Evolutionary conservation across 1,284 basidiomycete genomes (phyloP).

Genomic region (Termitomyces sp.): DNA sequence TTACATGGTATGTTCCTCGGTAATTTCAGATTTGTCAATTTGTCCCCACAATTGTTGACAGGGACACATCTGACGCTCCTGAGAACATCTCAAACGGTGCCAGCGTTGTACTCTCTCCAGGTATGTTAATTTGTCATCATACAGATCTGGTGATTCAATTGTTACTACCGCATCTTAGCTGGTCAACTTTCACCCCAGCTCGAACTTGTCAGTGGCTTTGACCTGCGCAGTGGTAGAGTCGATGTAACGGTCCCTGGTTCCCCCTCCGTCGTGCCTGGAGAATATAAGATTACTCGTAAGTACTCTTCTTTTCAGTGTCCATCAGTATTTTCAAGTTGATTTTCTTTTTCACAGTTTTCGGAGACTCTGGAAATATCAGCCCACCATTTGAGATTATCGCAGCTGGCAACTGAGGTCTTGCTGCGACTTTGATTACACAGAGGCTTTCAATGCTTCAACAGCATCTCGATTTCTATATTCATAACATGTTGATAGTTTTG

Average conservation of each 20-base stretch:
- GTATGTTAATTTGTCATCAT: conserved; percentile 10
- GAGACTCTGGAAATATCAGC: conserved; percentile 12
- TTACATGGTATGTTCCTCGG: conserved; percentile 20
- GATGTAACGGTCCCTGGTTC: conserved; percentile 5
- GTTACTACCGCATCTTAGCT: not conserved
- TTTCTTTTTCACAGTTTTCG: conserved; percentile 7
- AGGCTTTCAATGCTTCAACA: not conserved
- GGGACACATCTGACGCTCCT: conserved; percentile 24
- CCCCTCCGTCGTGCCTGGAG: not conserved
- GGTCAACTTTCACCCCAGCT: not conserved
- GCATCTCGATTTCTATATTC: not conserved
- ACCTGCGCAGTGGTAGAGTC: conserved; percentile 9
- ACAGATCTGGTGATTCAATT: not conserved
- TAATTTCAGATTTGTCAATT: not conserved
- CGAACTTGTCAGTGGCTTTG: conserved; percentile 1
- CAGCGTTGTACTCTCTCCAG: conserved; percentile 17
- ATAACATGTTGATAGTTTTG: not conserved
- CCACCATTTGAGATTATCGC: conserved; percentile 3
- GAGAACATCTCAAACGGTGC: conserved; percentile 23
- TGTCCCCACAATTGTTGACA: conserved; percentile 3
- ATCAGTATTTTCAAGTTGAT: not conserved
- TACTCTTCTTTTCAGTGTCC: too few species aligned
- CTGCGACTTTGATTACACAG: not conserved
- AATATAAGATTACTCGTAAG: conserved; percentile 10
- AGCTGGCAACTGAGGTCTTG: not conserved